phyloP scores from a whole-genome alignment of 1,284 basidiomycete genomes.

The Xerocomus cyaneibrunnescens region DNA sequence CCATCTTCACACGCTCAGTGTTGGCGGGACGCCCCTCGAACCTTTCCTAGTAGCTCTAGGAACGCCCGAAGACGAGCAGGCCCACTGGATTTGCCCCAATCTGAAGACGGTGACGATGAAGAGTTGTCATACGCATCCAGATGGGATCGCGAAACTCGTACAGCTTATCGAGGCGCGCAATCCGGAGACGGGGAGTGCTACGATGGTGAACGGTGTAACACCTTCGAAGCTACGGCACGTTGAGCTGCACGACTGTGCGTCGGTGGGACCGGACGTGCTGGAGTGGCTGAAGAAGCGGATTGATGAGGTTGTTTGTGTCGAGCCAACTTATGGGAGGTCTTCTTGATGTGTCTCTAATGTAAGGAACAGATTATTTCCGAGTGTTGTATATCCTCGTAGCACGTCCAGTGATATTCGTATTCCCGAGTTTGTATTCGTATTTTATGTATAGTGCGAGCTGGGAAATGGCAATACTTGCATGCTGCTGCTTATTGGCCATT shows the following conservation, averaged over 20 bases:
- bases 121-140: constrained; percentile 58
- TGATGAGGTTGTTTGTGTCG: constrained; percentile 57
- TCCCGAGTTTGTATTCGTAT: constrained; percentile 27
- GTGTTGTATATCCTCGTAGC: constrained; percentile 7
- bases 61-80: constrained; percentile 54
- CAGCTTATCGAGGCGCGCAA: constrained; percentile 67
- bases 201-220: constrained; percentile 38
- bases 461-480: background rate
- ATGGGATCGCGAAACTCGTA: constrained; percentile 63
- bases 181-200: constrained; percentile 42
- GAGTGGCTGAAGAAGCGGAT: constrained; percentile 60
- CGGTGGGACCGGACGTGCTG: constrained; percentile 62
- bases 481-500: background rate
- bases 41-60: constrained; percentile 55
- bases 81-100: constrained; percentile 62
- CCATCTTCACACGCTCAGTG: constrained; percentile 52
- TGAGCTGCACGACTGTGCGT: constrained; percentile 63
- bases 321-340: constrained; percentile 41
- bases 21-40: constrained; percentile 64
- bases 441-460: constrained; percentile 6
- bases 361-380: background rate
- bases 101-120: constrained; percentile 56
- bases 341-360: constrained; percentile 8
- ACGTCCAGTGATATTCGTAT: constrained; percentile 3
- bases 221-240: constrained; percentile 52